Evolutionary conservation across 2,329 filamentous ascomycete species (phyloP).

Genomic region (Penicillium sp.): DNA sequence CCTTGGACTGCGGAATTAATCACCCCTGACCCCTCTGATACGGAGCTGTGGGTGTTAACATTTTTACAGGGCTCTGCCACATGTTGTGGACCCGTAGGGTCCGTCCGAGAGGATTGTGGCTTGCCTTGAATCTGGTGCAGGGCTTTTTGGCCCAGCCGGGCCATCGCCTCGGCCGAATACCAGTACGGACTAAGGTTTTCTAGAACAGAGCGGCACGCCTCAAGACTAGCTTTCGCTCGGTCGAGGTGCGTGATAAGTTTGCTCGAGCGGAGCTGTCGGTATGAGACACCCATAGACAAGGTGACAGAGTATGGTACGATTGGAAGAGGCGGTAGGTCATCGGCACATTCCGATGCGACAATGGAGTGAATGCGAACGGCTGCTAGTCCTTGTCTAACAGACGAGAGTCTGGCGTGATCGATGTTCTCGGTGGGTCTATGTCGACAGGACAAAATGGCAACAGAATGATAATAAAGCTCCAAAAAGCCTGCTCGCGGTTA

Average conservation of each 20-base stretch:
- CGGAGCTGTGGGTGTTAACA: not conserved
- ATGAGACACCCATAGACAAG: constrained; percentile 49
- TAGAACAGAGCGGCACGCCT: constrained; percentile 30
- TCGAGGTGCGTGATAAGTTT: constrained; percentile 37
- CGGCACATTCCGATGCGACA: constrained; percentile 40
- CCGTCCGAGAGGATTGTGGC: not conserved
- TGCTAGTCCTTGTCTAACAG: constrained; percentile 47
- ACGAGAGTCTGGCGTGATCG: constrained; percentile 44
- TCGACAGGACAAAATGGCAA: constrained; percentile 50
- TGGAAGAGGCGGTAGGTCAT: constrained; percentile 45
- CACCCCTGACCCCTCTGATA: not conserved
- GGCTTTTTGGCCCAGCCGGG: constrained; percentile 33
- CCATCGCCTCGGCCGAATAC: constrained; percentile 38
- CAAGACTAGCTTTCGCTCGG: constrained; percentile 30
- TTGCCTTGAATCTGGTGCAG: constrained; percentile 25
- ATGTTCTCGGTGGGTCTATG: constrained; percentile 30
- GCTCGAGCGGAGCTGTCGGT: constrained; percentile 48
- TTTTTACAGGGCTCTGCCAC: not conserved
- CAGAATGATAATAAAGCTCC: constrained; percentile 50
- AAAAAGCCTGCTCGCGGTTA: constrained; percentile 35
- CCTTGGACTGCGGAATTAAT: not conserved
- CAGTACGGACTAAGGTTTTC: constrained; percentile 30
- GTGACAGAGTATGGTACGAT: constrained; percentile 50
- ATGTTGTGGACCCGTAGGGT: not conserved
- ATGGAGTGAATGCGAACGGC: constrained; percentile 49